phyloP scores from a whole-genome alignment of 2,329 filamentous ascomycete genomes.

The Arachnopeziza araneosa region DNA sequence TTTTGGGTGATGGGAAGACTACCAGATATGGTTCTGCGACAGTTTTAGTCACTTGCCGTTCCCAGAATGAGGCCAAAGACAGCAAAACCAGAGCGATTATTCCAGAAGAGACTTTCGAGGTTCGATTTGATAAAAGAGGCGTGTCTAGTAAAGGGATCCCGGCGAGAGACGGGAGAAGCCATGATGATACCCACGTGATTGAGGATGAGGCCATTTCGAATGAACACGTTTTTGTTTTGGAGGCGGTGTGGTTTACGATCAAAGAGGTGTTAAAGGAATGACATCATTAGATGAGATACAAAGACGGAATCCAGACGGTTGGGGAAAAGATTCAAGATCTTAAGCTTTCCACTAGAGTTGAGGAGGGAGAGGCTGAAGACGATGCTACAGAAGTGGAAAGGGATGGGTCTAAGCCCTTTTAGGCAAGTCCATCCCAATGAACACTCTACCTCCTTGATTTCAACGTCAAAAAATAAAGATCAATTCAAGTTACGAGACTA shows the following conservation, averaged over 20 bases:
- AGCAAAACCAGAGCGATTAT: neutral
- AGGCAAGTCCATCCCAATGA: neutral
- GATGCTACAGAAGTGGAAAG: neutral
- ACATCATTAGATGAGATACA: neutral
- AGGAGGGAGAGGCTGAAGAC: neutral
- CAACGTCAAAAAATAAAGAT: no score
- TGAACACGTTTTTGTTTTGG: neutral
- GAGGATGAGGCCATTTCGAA: neutral
- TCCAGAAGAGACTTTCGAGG: neutral
- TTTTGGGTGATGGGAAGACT: neutral
- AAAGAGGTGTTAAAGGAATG: neutral
- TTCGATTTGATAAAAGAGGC: neutral
- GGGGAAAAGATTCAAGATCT: neutral
- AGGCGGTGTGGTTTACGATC: neutral
- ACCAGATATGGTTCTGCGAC: slow-evolving; percentile 28
- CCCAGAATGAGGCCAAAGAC: slow-evolving; percentile 18
- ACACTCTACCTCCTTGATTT: neutral
- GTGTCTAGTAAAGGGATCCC: neutral
- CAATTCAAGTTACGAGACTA: no score
- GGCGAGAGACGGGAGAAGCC: neutral
- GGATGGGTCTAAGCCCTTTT: neutral
- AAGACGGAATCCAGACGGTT: neutral
- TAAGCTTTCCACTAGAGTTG: neutral
- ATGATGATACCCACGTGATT: neutral
- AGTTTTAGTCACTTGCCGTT: slow-evolving; percentile 22